Percentiles rank a stretch among this genome's conserved stretches.
These are phyloP conservation scores for Thielaviopsis punctulata DNA, from an alignment of 2,329 filamentous ascomycete genomes.

Conservation along the genomic window DNA sequence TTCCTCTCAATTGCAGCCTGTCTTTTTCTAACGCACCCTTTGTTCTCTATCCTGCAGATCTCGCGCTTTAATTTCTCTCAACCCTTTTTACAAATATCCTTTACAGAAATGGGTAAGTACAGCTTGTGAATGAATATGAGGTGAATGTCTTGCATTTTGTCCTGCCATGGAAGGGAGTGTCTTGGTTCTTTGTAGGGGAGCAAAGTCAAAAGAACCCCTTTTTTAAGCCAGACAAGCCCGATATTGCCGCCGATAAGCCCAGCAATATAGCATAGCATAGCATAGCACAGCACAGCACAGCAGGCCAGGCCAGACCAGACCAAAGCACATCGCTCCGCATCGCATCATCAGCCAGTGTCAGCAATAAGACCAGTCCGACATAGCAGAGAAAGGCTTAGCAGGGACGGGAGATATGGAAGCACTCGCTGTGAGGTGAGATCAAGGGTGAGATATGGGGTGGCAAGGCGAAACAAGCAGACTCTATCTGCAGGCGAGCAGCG, in stretches of 20 bases:
- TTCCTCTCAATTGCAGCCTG: neutral
- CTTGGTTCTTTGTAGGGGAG: neutral
- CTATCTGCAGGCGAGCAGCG: neutral
- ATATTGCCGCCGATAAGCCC: neutral
- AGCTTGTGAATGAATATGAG: neutral
- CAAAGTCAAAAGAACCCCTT: neutral
- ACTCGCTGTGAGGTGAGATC: too few species aligned
- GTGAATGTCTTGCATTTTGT: neutral
- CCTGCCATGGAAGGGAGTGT: neutral
- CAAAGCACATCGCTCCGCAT: too few species aligned
- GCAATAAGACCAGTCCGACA: neutral
- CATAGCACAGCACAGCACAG: neutral
- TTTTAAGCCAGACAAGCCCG: neutral
- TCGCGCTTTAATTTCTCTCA: neutral
- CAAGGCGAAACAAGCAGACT: neutral
- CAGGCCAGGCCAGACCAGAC: too few species aligned
- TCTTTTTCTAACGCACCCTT: neutral
- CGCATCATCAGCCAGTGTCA: neutral
- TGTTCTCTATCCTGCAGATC: neutral
- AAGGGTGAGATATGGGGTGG: too few species aligned
- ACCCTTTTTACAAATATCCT: constrained; percentile 1
- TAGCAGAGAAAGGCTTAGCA: neutral
- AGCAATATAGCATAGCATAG: neutral
- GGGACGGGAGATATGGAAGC: neutral
- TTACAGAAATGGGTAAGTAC: constrained; percentile 10